phyloP scores from a whole-genome alignment of 106 monocot genomes.

The Acorus calamus region DNA sequence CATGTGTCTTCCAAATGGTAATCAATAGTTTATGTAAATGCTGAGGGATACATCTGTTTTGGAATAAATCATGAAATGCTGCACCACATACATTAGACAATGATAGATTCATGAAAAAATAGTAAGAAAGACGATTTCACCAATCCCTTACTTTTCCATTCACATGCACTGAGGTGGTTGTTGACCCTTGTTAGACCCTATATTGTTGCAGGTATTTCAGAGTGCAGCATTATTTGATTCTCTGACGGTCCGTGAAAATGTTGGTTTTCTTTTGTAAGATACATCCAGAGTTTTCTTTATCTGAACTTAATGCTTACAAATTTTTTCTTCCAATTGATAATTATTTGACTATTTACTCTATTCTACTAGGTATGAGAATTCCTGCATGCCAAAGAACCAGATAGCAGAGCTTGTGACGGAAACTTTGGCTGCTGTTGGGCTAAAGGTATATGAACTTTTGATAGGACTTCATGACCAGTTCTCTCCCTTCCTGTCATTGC shows the following conservation, averaged over 20 bases:
- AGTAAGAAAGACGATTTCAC: too few species aligned
- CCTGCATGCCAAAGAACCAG: conserved; percentile 49
- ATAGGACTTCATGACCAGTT: neutral
- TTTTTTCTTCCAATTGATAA: conserved; percentile 5
- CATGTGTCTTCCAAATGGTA: too few species aligned
- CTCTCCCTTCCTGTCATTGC: neutral
- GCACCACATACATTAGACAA: too few species aligned
- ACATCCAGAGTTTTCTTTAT: conserved; percentile 5
- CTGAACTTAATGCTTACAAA: neutral
- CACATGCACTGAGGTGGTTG: too few species aligned
- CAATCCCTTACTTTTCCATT: too few species aligned
- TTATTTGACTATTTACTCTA: neutral
- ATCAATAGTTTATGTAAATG: too few species aligned
- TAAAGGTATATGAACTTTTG: conserved; percentile 51
- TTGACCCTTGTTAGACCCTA: neutral
- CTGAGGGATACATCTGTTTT: too few species aligned
- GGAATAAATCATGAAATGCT: too few species aligned
- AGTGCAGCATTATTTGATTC: conserved; percentile 99
- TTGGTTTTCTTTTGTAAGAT: conserved; percentile 93
- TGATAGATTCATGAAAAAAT: too few species aligned
- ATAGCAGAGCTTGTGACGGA: conserved; percentile 74
- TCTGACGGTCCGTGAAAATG: conserved; percentile 96
- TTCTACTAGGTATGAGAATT: conserved; percentile 76
- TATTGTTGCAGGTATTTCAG: conserved; percentile 72
- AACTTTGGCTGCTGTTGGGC: conserved; percentile 84